Evolutionary conservation across 78 protist genomes (phyloP), one percentile per base, ranked within the genome.

Genomic region (Dictyostelium discoideum): DNA sequence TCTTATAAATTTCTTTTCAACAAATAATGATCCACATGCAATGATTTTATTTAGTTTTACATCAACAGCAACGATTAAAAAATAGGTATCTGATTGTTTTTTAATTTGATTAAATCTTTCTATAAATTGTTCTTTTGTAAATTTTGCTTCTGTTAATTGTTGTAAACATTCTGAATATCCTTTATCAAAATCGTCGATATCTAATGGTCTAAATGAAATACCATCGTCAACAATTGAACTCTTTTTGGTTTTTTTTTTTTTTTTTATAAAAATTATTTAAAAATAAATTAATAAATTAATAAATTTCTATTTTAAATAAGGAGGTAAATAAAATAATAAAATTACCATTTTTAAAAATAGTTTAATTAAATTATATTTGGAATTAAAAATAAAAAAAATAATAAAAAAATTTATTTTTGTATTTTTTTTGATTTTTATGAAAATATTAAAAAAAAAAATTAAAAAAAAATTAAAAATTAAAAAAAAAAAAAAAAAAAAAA

Each of bases 1-100:
- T 85, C 90, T 97, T 7, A 89, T 92, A 46, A 97, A 97, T 84
- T 97, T 97, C 42, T 63, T 77, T 69, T 97, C 98, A 44, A 97
- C 42, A 16, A 96, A 3, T 14, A 97, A 9, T 42, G 97, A 20
- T 32, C 96, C 98, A 44, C 96, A 39, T 2, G 88, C 97, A 20
- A 97, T 83, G 44, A 97, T 78, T 73, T 29, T 92, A 40, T 50
- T 20, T 20, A 42, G 29, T 22, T 11, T 37, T 16, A 22, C 20
- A 69, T 97, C 98, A 42, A 93, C 98, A 18, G 92, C 87, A 3
- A 97, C 97, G 11, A 94, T 79, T 20, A 95, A 29, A 37, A 57
- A 96, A 57, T 96, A 96, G 0, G 65, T 89, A 46, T 57, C 87
- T 26, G 24, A 0, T 26, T 89, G 69, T 29, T 72, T 67, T 32